Percentiles rank a stretch among this genome's conserved stretches.
Evolutionary conservation across 2,329 filamentous ascomycete genomes (phyloP).

Genomic region (Sporothrix schenckii): DNA sequence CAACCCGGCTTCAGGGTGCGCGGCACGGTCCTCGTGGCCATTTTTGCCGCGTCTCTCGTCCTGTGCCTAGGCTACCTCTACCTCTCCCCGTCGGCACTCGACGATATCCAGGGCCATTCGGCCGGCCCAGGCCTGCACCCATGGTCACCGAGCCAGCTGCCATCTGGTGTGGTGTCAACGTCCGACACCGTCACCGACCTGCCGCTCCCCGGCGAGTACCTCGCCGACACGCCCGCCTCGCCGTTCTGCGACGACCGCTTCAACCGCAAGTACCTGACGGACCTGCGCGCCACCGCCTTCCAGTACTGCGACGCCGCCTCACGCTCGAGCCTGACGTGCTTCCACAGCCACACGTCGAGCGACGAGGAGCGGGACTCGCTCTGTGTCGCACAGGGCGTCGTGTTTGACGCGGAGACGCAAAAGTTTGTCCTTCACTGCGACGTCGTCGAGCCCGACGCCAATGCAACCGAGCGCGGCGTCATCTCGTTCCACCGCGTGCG

Average conservation of each 20-base stretch:
- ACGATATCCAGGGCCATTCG: not conserved
- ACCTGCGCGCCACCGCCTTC: constrained; percentile 27
- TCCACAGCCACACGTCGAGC: constrained; percentile 30
- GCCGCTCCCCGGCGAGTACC: constrained; percentile 29
- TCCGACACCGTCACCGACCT: not conserved
- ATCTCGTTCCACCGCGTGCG: constrained; percentile 26
- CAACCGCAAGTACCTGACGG: constrained; percentile 31
- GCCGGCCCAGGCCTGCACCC: not conserved
- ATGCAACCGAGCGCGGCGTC: constrained; percentile 22
- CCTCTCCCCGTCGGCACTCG: not conserved
- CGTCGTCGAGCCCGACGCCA: constrained; percentile 17
- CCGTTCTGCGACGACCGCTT: constrained; percentile 33
- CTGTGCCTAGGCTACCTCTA: constrained; percentile 25
- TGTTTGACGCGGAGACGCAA: constrained; percentile 16
- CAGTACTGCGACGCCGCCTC: constrained; percentile 33
- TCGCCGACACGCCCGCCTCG: not conserved
- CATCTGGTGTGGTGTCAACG: not conserved
- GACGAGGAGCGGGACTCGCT: constrained; percentile 31
- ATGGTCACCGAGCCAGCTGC: not conserved
- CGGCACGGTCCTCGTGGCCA: not conserved
- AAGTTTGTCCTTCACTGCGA: constrained; percentile 30
- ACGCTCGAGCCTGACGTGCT: constrained; percentile 32
- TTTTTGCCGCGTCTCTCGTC: constrained; percentile 14
- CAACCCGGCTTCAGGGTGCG: constrained; percentile 1
- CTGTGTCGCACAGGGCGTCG: constrained; percentile 29